Percentiles rank a stretch among this genome's conserved stretches.
Evolutionary conservation across 2,329 filamentous ascomycete species (phyloP).

Genomic region (Alternaria triticimaculans): DNA sequence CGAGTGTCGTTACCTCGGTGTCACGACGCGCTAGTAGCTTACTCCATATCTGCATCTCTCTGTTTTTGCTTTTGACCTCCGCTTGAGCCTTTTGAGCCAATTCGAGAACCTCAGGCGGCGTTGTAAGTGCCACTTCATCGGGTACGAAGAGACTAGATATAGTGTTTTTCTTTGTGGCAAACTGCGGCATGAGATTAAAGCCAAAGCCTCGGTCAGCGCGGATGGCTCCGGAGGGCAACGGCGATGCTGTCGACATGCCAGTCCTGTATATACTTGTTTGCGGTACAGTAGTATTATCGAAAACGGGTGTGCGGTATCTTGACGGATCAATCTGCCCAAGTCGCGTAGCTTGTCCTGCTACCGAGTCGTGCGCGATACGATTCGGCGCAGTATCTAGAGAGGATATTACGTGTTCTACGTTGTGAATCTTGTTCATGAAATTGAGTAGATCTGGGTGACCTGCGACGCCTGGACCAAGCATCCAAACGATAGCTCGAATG

Average conservation of each 20-base stretch:
- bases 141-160: conserved; percentile 55
- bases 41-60: conserved; percentile 62
- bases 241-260: neutral
- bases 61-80: conserved; percentile 45
- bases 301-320: conserved; percentile 74
- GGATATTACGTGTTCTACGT: conserved; percentile 78
- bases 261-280: conserved; percentile 37
- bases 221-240: conserved; percentile 27
- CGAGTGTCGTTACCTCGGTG: conserved; percentile 83
- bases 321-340: conserved; percentile 75
- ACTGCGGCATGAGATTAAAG: conserved; percentile 56
- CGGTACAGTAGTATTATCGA: conserved; percentile 62
- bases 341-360: conserved; percentile 70
- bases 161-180: conserved; percentile 39
- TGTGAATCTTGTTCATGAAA: conserved; percentile 70
- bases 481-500: conserved; percentile 78
- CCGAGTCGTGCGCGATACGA: conserved; percentile 72
- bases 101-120: conserved; percentile 56
- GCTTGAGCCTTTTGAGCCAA: conserved; percentile 58
- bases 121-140: conserved; percentile 51
- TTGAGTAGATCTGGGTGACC: conserved; percentile 67
- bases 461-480: conserved; percentile 72
- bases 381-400: conserved; percentile 78
- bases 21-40: conserved; percentile 75
- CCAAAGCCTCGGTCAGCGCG: conserved; percentile 52